These are phyloP conservation scores for Hypoxylon sp. DNA, from an alignment of 2,329 filamentous ascomycete species.

Conservation along the genomic window DNA sequence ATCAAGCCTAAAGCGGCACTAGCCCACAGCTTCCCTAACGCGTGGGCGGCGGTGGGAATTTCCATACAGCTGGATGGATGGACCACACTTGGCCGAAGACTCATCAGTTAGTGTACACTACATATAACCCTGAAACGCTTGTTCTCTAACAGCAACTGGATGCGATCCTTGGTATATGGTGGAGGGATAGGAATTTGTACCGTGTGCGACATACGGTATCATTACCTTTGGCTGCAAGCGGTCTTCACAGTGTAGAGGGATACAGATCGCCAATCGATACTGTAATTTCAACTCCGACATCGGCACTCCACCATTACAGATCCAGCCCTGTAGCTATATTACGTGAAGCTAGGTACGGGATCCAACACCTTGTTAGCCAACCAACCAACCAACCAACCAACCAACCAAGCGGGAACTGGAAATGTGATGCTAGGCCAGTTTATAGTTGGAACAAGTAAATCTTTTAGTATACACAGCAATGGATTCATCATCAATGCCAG, in stretches of 20 bases:
- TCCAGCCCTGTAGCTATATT: constrained; percentile 16
- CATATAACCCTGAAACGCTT: background rate
- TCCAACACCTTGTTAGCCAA: constrained; percentile 9
- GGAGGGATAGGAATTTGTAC: background rate
- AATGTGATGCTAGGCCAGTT: constrained; percentile 22
- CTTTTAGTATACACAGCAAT: constrained; percentile 17
- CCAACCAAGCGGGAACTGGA: background rate
- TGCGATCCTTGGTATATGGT: background rate
- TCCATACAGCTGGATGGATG: no score
- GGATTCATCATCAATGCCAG: constrained; percentile 21
- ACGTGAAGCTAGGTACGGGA: background rate
- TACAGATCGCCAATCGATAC: constrained; percentile 3
- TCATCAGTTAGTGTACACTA: no score
- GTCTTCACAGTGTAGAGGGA: background rate
- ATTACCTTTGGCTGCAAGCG: background rate
- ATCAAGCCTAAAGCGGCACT: constrained; percentile 26
- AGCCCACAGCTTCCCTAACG: constrained; percentile 8
- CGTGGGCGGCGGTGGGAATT: no score
- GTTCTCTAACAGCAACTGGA: background rate
- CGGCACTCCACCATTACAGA: constrained; percentile 21
- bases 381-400: constrained; percentile 13
- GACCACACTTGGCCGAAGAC: constrained; percentile 28
- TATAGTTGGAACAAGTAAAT: constrained; percentile 11
- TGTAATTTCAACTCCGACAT: constrained; percentile 31
- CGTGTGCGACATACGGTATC: background rate